phyloP scores from a whole-genome alignment of 495 filamentous ascomycete species.

The Jackrogersella minutella region DNA sequence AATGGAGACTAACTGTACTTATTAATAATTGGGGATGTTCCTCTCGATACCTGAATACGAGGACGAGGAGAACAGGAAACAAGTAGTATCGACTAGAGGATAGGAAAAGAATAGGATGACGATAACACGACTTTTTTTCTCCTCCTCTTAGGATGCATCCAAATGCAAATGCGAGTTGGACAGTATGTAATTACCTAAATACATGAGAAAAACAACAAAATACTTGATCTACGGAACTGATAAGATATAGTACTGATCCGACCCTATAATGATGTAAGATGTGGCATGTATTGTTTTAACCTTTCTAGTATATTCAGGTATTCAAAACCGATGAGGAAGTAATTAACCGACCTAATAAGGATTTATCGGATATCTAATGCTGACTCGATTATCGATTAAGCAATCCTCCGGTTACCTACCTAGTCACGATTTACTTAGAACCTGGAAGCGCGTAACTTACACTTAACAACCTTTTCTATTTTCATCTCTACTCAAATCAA shows the following conservation, averaged over 20 bases:
- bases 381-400: neutral
- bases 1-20: neutral
- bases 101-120: neutral
- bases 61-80: constrained; percentile 2
- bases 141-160: neutral
- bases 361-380: neutral
- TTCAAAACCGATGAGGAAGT: neutral
- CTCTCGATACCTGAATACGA: neutral
- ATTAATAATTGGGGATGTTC: neutral
- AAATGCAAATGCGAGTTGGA: too few relatives aligned
- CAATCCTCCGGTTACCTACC: too few relatives aligned
- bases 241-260: constrained; percentile 24
- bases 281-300: neutral
- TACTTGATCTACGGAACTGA: constrained; percentile 1
- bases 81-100: neutral
- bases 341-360: too few relatives aligned
- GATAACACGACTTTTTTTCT: neutral
- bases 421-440: too few relatives aligned
- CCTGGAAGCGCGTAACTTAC: too few relatives aligned
- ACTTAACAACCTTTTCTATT: too few relatives aligned
- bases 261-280: neutral
- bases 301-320: neutral
- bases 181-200: neutral
- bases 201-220: neutral
- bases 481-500: neutral